Evolutionary conservation across 257 asterid genomes (phyloP).

Genomic region (Jaltomata sinuosa): DNA sequence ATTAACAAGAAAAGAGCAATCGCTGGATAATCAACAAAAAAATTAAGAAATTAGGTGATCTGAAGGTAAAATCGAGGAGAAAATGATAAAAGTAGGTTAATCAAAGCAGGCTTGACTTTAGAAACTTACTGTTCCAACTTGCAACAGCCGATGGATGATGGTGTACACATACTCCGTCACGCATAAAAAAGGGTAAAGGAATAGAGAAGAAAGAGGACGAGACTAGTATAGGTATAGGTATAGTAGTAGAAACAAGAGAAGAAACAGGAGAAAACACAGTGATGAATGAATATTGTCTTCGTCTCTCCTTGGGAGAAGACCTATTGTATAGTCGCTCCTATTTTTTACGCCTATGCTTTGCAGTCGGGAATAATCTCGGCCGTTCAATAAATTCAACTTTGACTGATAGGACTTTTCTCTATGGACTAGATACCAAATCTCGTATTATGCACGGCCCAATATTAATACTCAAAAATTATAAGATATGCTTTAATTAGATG

Average conservation of each 20-base stretch:
- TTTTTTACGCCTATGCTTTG: not conserved
- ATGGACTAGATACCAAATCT: too few species aligned
- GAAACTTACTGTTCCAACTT: not conserved
- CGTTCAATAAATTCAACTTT: not conserved
- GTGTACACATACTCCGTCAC: not conserved
- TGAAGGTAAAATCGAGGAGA: conserved; percentile 6
- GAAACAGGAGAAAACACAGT: not conserved
- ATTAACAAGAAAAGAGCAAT: not conserved
- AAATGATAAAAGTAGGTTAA: conserved; percentile 30
- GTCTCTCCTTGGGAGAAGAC: not conserved
- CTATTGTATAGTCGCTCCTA: not conserved
- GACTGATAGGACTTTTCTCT: not conserved
- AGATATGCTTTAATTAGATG: too few species aligned
- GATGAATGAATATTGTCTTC: not conserved
- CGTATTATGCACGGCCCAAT: too few species aligned
- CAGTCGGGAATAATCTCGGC: not conserved
- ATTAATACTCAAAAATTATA: too few species aligned
- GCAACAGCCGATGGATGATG: not conserved
- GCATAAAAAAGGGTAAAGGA: not conserved
- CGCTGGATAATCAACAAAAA: not conserved
- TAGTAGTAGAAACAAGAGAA: not conserved
- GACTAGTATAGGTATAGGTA: not conserved
- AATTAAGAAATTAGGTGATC: conserved; percentile 11
- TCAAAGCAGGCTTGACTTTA: conserved; percentile 31
- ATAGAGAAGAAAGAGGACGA: not conserved